phyloP scores from a whole-genome alignment of 2,329 filamentous ascomycete genomes.

The Paecilomyces variotii region DNA sequence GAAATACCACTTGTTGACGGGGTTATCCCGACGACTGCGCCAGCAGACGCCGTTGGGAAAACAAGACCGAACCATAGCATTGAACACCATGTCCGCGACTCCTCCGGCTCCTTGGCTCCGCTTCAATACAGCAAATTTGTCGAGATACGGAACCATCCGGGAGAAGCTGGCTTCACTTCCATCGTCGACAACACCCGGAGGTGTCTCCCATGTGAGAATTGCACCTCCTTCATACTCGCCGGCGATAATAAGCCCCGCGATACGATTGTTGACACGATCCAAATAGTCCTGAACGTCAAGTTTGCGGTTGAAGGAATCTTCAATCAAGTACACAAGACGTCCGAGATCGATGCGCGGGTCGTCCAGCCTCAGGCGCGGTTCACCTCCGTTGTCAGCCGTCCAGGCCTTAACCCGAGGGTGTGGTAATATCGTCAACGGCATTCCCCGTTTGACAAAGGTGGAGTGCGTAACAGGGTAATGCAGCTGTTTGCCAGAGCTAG shows the following conservation, averaged over 20 bases:
- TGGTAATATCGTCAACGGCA: slow-evolving; percentile 79
- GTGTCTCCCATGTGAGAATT: slow-evolving; percentile 87
- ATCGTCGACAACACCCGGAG: slow-evolving; percentile 51
- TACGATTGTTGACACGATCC: slow-evolving; percentile 64
- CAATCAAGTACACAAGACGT: slow-evolving; percentile 76
- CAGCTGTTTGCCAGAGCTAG: slow-evolving; percentile 24
- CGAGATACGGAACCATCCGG: slow-evolving; percentile 80
- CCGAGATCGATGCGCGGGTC: slow-evolving; percentile 77
- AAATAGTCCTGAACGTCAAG: slow-evolving; percentile 81
- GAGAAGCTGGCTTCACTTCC: slow-evolving; percentile 44
- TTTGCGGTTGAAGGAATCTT: slow-evolving; percentile 83
- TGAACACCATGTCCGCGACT: slow-evolving; percentile 93
- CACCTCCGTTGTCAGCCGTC: slow-evolving; percentile 55
- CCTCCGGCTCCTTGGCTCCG: slow-evolving; percentile 82
- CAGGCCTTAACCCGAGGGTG: slow-evolving; percentile 59
- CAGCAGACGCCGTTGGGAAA: slow-evolving; percentile 87
- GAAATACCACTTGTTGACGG: slow-evolving; percentile 99
- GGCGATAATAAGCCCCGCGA: slow-evolving; percentile 89
- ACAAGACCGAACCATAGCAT: slow-evolving; percentile 83
- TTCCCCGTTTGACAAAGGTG: slow-evolving; percentile 83
- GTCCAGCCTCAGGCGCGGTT: slow-evolving; percentile 59
- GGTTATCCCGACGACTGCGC: slow-evolving; percentile 82
- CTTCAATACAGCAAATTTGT: slow-evolving; percentile 93
- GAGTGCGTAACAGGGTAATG: slow-evolving; percentile 46
- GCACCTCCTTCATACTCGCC: slow-evolving; percentile 96